phyloP scores from a whole-genome alignment of 2,329 filamentous ascomycete genomes.

The Didymella arachidicola region DNA sequence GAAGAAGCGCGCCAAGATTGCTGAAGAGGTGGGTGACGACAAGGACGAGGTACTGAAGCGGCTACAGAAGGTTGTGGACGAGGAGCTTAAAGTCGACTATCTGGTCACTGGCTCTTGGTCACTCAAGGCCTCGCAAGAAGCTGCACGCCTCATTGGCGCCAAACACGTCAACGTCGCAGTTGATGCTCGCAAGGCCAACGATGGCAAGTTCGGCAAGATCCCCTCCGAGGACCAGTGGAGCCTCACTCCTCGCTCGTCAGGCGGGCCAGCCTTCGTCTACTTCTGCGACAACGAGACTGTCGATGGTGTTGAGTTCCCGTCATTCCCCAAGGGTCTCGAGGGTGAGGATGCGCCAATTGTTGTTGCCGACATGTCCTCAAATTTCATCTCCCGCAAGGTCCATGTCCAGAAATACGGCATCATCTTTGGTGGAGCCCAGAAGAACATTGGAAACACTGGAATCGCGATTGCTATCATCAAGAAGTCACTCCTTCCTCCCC shows the following conservation, averaged over 20 bases:
- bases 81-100: slow-evolving; percentile 84
- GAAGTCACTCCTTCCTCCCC: slow-evolving; percentile 78
- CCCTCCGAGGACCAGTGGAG: slow-evolving; percentile 80
- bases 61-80: slow-evolving; percentile 69
- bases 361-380: slow-evolving; percentile 92
- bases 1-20: slow-evolving; percentile 67
- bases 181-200: slow-evolving; percentile 69
- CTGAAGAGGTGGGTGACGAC: slow-evolving; percentile 63
- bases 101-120: slow-evolving; percentile 91
- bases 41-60: slow-evolving; percentile 66
- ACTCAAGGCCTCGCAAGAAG: slow-evolving; percentile 86
- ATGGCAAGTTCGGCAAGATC: slow-evolving; percentile 86
- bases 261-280: slow-evolving; percentile 75
- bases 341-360: slow-evolving; percentile 74
- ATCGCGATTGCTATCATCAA: slow-evolving; percentile 86
- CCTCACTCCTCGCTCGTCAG: slow-evolving; percentile 65
- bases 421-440: slow-evolving; percentile 92
- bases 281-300: slow-evolving; percentile 95
- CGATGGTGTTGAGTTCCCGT: slow-evolving; percentile 88
- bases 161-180: slow-evolving; percentile 81
- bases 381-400: slow-evolving; percentile 83
- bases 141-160: slow-evolving; percentile 75
- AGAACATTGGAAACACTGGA: slow-evolving; percentile 88
- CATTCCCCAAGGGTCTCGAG: slow-evolving; percentile 71
- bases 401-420: slow-evolving; percentile 80